A percentile compares a stretch with the other conserved stretches of the same genome.
These are phyloP conservation scores for Leishmania amazonensis DNA, from an alignment of 208 protist species.

Conservation along the genomic window DNA sequence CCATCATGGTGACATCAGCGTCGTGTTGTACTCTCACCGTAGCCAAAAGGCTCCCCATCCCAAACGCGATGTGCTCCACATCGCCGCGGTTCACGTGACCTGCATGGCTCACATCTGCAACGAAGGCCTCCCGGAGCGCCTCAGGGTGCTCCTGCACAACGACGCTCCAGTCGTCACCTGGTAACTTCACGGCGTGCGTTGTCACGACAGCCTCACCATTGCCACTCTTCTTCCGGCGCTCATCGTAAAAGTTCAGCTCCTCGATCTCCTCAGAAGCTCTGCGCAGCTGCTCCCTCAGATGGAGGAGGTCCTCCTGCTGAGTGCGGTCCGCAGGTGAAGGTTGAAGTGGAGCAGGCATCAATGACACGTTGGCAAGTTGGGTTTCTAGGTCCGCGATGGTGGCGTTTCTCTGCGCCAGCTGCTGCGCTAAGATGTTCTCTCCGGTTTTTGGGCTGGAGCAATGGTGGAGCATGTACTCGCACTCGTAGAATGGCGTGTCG, in stretches of 20 bases:
- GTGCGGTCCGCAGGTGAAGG: background rate
- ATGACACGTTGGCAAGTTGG: background rate
- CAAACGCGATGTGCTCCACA: background rate
- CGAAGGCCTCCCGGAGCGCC: background rate
- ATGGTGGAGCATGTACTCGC: background rate
- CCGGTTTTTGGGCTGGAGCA: background rate
- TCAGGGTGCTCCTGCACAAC: background rate
- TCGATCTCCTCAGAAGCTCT: background rate
- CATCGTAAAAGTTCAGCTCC: background rate
- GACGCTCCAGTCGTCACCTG: background rate
- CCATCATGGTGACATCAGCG: background rate
- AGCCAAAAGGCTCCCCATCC: background rate
- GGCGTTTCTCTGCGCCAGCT: background rate
- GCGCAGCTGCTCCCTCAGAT: background rate
- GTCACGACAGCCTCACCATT: background rate
- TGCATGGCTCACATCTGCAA: background rate
- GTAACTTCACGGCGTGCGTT: background rate
- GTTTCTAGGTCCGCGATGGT: background rate
- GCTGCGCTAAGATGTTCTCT: background rate
- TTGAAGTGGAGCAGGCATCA: too few species aligned
- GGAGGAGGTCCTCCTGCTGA: background rate
- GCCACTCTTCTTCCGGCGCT: background rate
- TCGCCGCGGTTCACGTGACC: background rate
- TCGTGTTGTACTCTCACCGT: background rate
- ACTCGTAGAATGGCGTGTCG: background rate